Percentiles rank a stretch among this genome's conserved stretches.
Evolutionary conservation across 1,284 basidiomycete genomes (phyloP).

Genomic region (Ustilago trichophora): DNA sequence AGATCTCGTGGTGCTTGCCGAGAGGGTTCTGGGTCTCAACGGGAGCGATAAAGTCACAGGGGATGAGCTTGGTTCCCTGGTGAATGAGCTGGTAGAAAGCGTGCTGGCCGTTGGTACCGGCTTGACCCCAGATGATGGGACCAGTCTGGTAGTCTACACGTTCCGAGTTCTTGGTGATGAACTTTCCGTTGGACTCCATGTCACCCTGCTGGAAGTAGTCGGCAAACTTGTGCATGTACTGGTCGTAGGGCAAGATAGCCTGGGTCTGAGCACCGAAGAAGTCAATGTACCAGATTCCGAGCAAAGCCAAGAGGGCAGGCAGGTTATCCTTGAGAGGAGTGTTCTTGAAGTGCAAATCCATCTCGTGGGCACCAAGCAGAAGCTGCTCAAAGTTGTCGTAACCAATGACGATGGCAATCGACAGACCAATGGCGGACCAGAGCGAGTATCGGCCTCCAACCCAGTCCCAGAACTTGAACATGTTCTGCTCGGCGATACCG

Average conservation of each 20-base stretch:
- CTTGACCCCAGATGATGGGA: constrained; percentile 98
- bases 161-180: constrained; percentile 88
- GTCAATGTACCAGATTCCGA: constrained; percentile 99
- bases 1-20: constrained; percentile 88
- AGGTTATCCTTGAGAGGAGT: constrained; percentile 89
- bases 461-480: constrained; percentile 99
- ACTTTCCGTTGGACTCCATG: constrained; percentile 99
- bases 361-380: constrained; percentile 90
- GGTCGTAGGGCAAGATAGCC: constrained; percentile 94
- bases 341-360: constrained; percentile 95
- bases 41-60: constrained; percentile 91
- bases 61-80: constrained; percentile 77
- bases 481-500: constrained; percentile 89
- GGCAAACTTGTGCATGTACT: constrained; percentile 98
- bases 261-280: constrained; percentile 96
- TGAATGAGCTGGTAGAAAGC: constrained; percentile 99
- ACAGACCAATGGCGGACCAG: constrained; percentile 97
- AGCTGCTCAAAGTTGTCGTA: constrained; percentile 93
- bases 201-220: constrained; percentile 99
- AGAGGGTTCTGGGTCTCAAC: constrained; percentile 93
- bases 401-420: constrained; percentile 90
- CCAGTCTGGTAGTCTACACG: constrained; percentile 96
- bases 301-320: constrained; percentile 87
- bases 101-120: constrained; percentile 98
- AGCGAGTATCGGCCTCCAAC: constrained; percentile 97